Base-by-base conservation (phyloP, 441 rosid genomes). In the Lagerstroemia fauriei region DNA sequence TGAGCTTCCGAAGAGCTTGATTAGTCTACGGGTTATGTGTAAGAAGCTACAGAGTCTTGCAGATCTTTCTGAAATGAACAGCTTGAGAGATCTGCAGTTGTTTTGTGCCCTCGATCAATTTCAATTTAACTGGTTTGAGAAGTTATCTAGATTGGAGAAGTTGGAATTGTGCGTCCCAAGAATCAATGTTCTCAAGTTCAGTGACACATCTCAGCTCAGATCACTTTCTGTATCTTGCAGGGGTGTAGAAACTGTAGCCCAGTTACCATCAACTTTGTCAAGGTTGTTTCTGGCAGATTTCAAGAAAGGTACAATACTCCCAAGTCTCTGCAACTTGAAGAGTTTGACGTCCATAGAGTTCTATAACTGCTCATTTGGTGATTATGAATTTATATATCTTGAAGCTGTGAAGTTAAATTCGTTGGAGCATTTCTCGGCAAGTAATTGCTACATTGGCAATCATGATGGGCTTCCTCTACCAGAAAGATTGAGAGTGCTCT, bases 221-320 rank as follows among this genome's bases (percentile, higher is more conserved):
- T 72, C 75, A 20, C 75, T 72, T 20, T 72, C 75, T 72, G 5
- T 72, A 72, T 72, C 51, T 41, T 72, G 75, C 51, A 29, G 27
- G 14, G 29, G 20, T 0, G 1, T 20, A 31, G 51, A 20, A 72
- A 5, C 27, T 47, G 41, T 38, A 24, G 50, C 51, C 17, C 29
- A 44, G 57, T 13, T 74, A 16, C 77, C 77, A 24, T 47, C 77
- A 24, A 74, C 32, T 74, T n/a, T 74, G 34, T 74, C 32, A 13
- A 46, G 57, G 57, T 13, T 74, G 57, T 9, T 3, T 74, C 57
- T 74, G 7, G 18, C 32, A 14, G 9, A 46, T 46, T 18, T 74
- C 57, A 22, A 74, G 1, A 18, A 16, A 25, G 25, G 5, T 24
- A 73, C 53, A 22, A 41, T 44, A 48, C 5, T 74, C 7, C 17